phyloP scores from a whole-genome alignment of 2,329 filamentous ascomycete species.

The Drechslera avenae region DNA sequence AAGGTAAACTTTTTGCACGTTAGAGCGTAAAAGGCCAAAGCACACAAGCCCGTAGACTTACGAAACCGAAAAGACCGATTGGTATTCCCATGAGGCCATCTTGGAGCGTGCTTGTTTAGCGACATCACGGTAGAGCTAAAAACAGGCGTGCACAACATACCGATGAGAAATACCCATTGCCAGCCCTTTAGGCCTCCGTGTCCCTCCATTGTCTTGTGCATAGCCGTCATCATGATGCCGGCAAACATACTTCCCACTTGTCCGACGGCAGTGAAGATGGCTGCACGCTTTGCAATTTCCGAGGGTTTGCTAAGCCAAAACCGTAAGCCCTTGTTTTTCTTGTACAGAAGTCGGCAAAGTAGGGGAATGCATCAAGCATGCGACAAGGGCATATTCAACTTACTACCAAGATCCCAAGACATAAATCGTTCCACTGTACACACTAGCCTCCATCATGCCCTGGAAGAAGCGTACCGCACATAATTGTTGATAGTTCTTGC shows the following conservation, averaged over 20 bases:
- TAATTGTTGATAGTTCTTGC: constrained; percentile 27
- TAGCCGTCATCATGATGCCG: constrained; percentile 35
- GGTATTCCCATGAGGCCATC: constrained; percentile 33
- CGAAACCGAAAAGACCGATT: constrained; percentile 28
- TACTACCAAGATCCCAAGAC: constrained; percentile 36
- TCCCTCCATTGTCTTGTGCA: constrained; percentile 30
- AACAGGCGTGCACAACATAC: constrained; percentile 7
- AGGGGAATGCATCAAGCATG: neutral
- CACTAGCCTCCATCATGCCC: constrained; percentile 27
- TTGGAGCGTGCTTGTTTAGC: constrained; percentile 1
- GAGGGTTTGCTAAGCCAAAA: constrained; percentile 20
- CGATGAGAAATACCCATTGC: constrained; percentile 35
- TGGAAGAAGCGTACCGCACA: constrained; percentile 31
- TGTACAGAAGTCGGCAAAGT: neutral
- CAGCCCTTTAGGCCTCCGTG: constrained; percentile 24
- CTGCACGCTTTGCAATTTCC: constrained; percentile 33
- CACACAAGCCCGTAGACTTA: constrained; percentile 2
- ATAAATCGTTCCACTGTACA: constrained; percentile 32
- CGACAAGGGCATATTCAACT: constrained; percentile 9
- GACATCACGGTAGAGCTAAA: too few relatives aligned
- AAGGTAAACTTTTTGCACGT: constrained; percentile 21
- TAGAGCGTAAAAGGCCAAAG: neutral
- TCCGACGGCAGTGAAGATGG: constrained; percentile 33
- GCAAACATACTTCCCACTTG: constrained; percentile 36
- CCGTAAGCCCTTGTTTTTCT: neutral